Percentiles rank a stretch among this genome's conserved stretches.
phyloP scores from a whole-genome alignment of 1,284 basidiomycete genomes.

The Volvariella volvacea region DNA sequence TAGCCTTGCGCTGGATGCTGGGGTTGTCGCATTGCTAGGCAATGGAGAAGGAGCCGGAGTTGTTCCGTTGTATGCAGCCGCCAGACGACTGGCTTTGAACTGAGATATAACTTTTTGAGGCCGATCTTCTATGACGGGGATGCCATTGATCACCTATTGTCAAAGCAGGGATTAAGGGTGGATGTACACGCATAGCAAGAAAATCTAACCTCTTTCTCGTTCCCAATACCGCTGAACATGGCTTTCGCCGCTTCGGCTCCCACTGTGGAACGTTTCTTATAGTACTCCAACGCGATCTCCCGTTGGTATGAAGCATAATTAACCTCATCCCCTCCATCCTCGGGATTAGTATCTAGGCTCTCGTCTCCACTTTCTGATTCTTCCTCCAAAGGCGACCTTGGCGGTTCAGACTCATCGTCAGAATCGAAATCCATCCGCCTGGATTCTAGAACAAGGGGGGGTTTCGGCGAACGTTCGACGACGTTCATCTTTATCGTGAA shows the following conservation, averaged over 20 bases:
- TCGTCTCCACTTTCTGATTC: constrained; percentile 22
- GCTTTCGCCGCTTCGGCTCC: constrained; percentile 44
- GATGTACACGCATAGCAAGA: not conserved
- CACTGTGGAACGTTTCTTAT: constrained; percentile 50
- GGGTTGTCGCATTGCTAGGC: constrained; percentile 41
- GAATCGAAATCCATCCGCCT: constrained; percentile 29
- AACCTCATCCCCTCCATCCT: constrained; percentile 41
- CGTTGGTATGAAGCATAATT: constrained; percentile 62
- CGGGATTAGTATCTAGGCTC: constrained; percentile 19
- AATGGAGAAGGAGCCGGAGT: constrained; percentile 25
- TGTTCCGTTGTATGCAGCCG: constrained; percentile 35
- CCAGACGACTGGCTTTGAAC: constrained; percentile 52
- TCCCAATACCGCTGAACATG: constrained; percentile 37
- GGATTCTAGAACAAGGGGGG: constrained; percentile 20
- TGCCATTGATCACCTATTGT: constrained; percentile 16
- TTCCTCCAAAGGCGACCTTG: constrained; percentile 8
- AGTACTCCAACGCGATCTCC: constrained; percentile 67
- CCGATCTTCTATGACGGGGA: constrained; percentile 16
- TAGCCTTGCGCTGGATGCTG: constrained; percentile 43
- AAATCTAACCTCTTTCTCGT: constrained; percentile 34
- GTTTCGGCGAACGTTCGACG: constrained; percentile 45
- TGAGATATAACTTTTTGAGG: constrained; percentile 49
- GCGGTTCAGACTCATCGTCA: constrained; percentile 40
- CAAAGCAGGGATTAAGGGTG: constrained; percentile 8
- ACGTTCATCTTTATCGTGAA: constrained; percentile 62